These are phyloP conservation scores for Wickerhamiella cacticola DNA, from an alignment of 805 yeast species.

Conservation along the genomic window DNA sequence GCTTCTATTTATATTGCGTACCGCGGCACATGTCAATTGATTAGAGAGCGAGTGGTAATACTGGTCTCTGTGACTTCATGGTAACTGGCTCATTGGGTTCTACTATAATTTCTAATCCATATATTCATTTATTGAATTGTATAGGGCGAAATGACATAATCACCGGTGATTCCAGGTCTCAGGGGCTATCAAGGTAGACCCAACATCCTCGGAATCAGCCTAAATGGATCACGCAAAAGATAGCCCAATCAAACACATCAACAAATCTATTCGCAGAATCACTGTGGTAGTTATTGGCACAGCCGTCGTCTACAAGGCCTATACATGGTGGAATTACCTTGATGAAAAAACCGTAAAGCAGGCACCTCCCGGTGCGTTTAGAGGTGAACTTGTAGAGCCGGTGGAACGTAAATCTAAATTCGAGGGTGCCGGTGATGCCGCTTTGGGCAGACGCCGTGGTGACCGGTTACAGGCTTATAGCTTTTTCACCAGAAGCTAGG, in stretches of 20 bases:
- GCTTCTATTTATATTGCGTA: too few relatives aligned
- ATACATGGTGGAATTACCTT: slow-evolving; percentile 17
- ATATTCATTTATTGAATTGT: too few relatives aligned
- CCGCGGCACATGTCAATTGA: too few relatives aligned
- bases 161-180: not conserved
- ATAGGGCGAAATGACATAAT: too few relatives aligned
- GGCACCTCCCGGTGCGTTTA: slow-evolving; percentile 27
- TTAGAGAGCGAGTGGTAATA: too few relatives aligned
- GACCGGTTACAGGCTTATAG: slow-evolving; percentile 16
- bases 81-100: too few relatives aligned
- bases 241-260: slow-evolving; percentile 23
- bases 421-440: slow-evolving; percentile 31
- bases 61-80: too few relatives aligned
- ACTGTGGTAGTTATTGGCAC: slow-evolving; percentile 22
- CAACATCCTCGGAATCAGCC: too few relatives aligned
- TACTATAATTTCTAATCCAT: too few relatives aligned
- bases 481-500: not conserved
- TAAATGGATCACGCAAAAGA: slow-evolving; percentile 18
- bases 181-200: too few relatives aligned
- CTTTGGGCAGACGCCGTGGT: slow-evolving; percentile 24
- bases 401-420: slow-evolving; percentile 27
- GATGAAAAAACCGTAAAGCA: slow-evolving; percentile 14
- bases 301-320: slow-evolving; percentile 24
- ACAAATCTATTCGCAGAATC: slow-evolving; percentile 27
- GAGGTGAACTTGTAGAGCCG: slow-evolving; percentile 23